Conservation (phyloP, 306 rosid species). For the Rosa persica region DNA sequence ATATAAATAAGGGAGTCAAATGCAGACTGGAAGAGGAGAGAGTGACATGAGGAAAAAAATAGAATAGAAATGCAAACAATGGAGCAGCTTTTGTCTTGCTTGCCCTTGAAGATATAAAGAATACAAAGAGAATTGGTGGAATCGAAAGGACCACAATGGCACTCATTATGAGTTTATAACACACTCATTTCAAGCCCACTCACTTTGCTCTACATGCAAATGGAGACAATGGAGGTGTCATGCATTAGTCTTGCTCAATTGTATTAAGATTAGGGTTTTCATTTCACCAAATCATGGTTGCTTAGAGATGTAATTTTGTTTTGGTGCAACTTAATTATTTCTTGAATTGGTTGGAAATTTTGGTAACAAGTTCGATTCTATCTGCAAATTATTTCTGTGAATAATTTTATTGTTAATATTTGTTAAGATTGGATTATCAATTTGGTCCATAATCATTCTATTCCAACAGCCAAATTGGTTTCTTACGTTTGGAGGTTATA, state of each 20-base stretch:
- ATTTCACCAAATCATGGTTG: slow-evolving; percentile 3
- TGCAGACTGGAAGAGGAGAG: slow-evolving; percentile 9
- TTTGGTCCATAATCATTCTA: slow-evolving; percentile 17
- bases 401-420: not conserved
- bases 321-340: slow-evolving; percentile 11
- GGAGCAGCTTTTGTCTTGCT: slow-evolving; percentile 26
- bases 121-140: not conserved
- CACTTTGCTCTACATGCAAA: slow-evolving; percentile 27
- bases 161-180: slow-evolving; percentile 11
- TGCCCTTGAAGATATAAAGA: slow-evolving; percentile 20
- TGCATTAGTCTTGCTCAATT: not conserved
- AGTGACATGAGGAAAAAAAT: not conserved
- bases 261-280: not conserved
- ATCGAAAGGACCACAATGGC: slow-evolving; percentile 24
- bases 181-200: slow-evolving; percentile 33
- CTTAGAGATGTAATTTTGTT: slow-evolving; percentile 3
- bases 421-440: slow-evolving; percentile 29
- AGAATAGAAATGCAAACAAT: not conserved
- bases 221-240: slow-evolving; percentile 16
- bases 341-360: not conserved
- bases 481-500: slow-evolving; percentile 22
- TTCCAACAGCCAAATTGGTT: not conserved
- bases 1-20: not conserved
- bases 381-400: not conserved
- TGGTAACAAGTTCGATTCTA: not conserved